Conservation (phyloP, 2,329 filamentous ascomycete species). For the Alternaria sp. region DNA sequence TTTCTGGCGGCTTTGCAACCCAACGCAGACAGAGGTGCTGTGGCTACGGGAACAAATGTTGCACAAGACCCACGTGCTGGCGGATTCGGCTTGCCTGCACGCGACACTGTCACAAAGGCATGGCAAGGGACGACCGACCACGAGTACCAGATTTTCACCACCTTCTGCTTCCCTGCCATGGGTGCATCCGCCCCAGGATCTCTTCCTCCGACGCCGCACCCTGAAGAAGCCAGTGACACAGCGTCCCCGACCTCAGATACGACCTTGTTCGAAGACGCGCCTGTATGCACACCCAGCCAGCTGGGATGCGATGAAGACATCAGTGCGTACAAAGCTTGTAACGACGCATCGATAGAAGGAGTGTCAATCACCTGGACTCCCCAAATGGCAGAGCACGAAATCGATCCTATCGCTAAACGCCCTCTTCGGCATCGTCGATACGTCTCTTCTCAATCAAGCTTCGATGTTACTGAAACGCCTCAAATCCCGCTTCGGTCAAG, state of each 20-base stretch:
- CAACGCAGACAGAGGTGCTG: not conserved
- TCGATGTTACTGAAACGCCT: not conserved
- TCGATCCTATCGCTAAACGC: not conserved
- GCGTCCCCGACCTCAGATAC: slow-evolving; percentile 14
- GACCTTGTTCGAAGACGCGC: slow-evolving; percentile 12
- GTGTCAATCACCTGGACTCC: not conserved
- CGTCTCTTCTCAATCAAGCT: not conserved
- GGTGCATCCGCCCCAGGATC: not conserved
- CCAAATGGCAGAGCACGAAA: not conserved
- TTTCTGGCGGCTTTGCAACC: slow-evolving; percentile 9
- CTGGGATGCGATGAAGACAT: not conserved
- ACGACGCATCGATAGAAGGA: not conserved
- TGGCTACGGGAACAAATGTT: not conserved
- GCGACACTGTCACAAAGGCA: not conserved
- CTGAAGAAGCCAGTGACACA: not conserved
- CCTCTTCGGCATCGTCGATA: not conserved
- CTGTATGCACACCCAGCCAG: not conserved
- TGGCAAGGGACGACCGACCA: not conserved
- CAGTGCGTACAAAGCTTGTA: not conserved
- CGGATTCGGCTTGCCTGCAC: not conserved
- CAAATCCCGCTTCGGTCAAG: slow-evolving; percentile 4
- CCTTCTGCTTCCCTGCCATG: slow-evolving; percentile 1
- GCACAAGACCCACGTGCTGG: not conserved
- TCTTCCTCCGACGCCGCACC: not conserved
- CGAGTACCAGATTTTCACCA: not conserved